phyloP scores from a whole-genome alignment of 805 yeast species.

The Sugiyamaella mastotermitis region DNA sequence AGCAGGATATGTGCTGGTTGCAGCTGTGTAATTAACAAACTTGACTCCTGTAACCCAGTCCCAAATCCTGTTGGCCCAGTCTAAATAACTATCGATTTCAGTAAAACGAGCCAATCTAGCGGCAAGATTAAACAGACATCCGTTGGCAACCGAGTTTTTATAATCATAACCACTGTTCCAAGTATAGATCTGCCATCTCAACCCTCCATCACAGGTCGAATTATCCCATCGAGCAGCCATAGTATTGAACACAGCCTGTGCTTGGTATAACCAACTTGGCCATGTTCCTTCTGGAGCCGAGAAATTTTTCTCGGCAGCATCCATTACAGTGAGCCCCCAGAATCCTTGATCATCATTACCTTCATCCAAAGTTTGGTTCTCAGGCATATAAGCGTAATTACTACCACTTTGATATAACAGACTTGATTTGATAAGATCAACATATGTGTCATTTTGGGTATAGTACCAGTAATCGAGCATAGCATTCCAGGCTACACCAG shows the following conservation, averaged over 20 bases:
- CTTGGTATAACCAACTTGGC: conserved; percentile 76
- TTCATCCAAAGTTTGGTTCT: conserved; percentile 83
- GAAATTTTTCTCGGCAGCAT: conserved; percentile 86
- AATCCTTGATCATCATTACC: conserved; percentile 98
- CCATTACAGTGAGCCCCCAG: conserved; percentile 93
- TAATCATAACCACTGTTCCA: conserved; percentile 95
- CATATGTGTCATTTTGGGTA: conserved; percentile 66
- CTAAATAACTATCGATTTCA: conserved; percentile 63
- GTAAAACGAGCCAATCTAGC: conserved; percentile 85
- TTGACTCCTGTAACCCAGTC: conserved; percentile 64
- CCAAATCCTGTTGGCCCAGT: conserved; percentile 70
- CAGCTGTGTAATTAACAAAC: conserved; percentile 35
- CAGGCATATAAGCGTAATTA: conserved; percentile 73
- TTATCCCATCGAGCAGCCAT: conserved; percentile 88
- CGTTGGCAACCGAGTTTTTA: conserved; percentile 85
- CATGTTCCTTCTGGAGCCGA: conserved; percentile 54
- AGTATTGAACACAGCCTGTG: conserved; percentile 86
- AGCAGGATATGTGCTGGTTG: conserved; percentile 33
- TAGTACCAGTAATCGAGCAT: conserved; percentile 72
- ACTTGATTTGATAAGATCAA: conserved; percentile 51
- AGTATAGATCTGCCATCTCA: conserved; percentile 92
- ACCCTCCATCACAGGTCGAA: conserved; percentile 72
- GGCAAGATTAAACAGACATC: conserved; percentile 81
- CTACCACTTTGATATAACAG: conserved; percentile 69
- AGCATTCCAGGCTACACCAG: conserved; percentile 93